Evolutionary conservation across 495 filamentous ascomycete genomes (phyloP), one percentile per base, ranked within the genome.

Genomic region (Bryoglossum gracile): DNA sequence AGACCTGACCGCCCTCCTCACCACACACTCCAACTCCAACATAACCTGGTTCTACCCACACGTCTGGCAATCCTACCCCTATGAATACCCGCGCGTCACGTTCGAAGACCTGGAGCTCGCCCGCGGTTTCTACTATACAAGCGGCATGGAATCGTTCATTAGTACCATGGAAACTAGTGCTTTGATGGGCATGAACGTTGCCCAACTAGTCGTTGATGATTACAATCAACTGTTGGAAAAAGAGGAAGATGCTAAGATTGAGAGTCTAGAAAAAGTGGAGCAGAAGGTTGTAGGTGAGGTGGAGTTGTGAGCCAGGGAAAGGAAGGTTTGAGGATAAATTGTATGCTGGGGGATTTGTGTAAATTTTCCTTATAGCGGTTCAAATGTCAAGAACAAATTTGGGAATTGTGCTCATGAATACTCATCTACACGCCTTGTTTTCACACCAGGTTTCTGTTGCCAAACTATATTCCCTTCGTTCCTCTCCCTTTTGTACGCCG

Each of bases 101-200:
- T 99, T 97, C 53, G 90, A 95, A 51, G 85, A 94, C 33, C 75
- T 81, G 0, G 70, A 80, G 48, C 62, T 97, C 1, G 83, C 75
- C 8, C 55, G 72, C 1, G 72, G 75, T 0, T 60, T 97, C 10
- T 96, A 86, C 76, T 97, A 98, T 62, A 97, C 92, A 0, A 81
- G 84, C 34, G 91, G 86, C 0, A 95, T 97, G 43, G 92, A 98
- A 68, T 83, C 81, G 55, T 96, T 98, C 58, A 94, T 97, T 50
- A 88, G 81, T 11, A 95, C 92, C 0, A 99, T 99, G 92, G 92
- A 99, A 72, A 99, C 94, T 6, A 97, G 84, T 62, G 82, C 84
- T 0, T 63, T 97, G 58, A 95, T 95, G 91, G 92, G 92, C 0
- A 90, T 80, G 75, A 97, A 98, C 67, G 84, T 97, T 30, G 92